Evolutionary conservation across 169 alveolate genomes (phyloP), one percentile per base, ranked within the genome.

Genomic region (Babesia bigemina): DNA sequence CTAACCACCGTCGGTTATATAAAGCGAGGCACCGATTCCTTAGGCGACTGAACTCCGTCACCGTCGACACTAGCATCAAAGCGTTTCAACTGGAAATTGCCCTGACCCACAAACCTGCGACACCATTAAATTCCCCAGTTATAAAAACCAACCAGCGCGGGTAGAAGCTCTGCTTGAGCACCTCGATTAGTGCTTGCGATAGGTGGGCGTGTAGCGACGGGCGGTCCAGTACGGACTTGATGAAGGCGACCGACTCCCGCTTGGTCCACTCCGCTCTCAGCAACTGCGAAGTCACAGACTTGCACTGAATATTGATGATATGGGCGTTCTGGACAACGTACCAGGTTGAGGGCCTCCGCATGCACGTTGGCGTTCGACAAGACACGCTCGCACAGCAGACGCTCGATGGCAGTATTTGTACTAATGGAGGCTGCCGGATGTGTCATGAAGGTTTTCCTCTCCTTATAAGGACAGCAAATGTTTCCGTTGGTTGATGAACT

Each of bases 101-200:
- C 39, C 39, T 33, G 39, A 2, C 39, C 39, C 39, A 33, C 39
- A 33, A 33, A 33, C 39, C 39, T 33, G 39, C 6, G 39, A 33
- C 39, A 33, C 39, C 6, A 2, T 33, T 33, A 33, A 33, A 33
- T 33, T 33, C 39, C 2, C 39, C 39, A 33, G 10, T 33, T 6
- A 33, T 33, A 6, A 33, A 33, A 33, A 45, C 74, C 16, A 16
- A 65, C 76, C 66, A 67, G 24, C 45, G 50, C 45, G 66, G 76
- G n/a, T 67, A 67, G n/a, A 67, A 13, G 65, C 76, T 52, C 21
- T 67, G 76, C 65, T 67, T 67, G 39, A 67, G 53, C 21, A 67
- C 57, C n/a, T 58, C 76, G n/a, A 67, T 7, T 3, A 67, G 76
- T 11, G 65, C 57, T 42, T 67, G 76, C 26, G 76, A 50, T 0